Conservation (phyloP, 768 basidiomycete genomes). For the Podaxis rugospora region DNA sequence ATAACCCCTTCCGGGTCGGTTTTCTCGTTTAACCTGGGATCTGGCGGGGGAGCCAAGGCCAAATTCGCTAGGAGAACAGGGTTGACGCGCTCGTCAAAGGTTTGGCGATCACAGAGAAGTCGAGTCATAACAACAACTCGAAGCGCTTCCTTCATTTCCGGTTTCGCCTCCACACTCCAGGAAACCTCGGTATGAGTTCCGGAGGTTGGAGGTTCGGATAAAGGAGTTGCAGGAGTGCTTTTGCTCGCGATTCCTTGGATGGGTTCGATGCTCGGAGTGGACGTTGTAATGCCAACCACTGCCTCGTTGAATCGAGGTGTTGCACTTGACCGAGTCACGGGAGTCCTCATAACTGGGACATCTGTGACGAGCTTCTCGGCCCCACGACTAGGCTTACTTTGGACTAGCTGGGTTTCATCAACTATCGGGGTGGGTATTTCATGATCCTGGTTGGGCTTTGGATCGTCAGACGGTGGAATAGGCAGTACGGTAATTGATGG, state of each 20-base stretch:
- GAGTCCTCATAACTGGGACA: not conserved
- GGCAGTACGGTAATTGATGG: not conserved
- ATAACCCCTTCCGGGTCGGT: constrained; percentile 39
- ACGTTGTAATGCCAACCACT: not conserved
- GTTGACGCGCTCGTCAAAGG: constrained; percentile 55
- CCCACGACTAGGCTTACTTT: not conserved
- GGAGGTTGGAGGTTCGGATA: not conserved
- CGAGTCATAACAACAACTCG: constrained; percentile 61
- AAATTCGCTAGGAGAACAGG: constrained; percentile 63
- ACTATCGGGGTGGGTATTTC: not conserved
- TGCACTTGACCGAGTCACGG: not conserved
- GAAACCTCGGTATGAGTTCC: constrained; percentile 22
- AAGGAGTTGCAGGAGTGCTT: not conserved
- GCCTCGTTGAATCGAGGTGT: not conserved
- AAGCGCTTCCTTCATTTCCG: constrained; percentile 54
- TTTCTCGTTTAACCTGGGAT: constrained; percentile 23
- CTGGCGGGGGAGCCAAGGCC: constrained; percentile 32
- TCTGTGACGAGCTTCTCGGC: not conserved
- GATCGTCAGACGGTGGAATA: not conserved
- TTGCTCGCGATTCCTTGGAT: not conserved
- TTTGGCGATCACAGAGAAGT: constrained; percentile 53
- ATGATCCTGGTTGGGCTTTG: not conserved
- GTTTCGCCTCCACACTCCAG: constrained; percentile 34
- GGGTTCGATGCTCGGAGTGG: not conserved
- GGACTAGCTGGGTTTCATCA: not conserved